Conservation (phyloP, 1,139 yeast species). For the Zhuliangozyma blackwelliae region DNA sequence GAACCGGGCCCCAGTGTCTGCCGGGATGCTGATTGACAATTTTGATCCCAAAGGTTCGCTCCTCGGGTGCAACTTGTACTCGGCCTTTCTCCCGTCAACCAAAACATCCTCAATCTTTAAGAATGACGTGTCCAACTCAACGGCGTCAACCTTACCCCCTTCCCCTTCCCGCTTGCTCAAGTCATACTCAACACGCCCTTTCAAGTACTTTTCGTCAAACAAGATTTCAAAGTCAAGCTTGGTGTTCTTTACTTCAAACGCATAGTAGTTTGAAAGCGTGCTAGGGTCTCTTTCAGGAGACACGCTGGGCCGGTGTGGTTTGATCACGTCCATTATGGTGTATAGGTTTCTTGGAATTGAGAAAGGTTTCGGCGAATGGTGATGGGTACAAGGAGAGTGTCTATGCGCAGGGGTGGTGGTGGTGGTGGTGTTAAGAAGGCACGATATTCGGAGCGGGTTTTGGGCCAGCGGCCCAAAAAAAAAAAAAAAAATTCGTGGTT, state of each 20-base stretch:
- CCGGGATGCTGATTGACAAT: slow-evolving; percentile 6
- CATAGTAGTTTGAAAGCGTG: slow-evolving; percentile 36
- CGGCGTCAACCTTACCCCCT: slow-evolving; percentile 11
- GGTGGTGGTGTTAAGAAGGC: no score
- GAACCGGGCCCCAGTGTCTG: background rate
- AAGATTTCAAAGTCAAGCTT: slow-evolving; percentile 49
- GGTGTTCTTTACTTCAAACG: slow-evolving; percentile 39
- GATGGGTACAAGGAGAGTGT: no score
- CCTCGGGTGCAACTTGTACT: slow-evolving; percentile 43
- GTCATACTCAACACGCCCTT: slow-evolving; percentile 53
- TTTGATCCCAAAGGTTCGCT: slow-evolving; percentile 68
- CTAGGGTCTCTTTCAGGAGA: slow-evolving; percentile 54
- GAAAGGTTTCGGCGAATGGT: no score
- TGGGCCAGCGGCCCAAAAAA: no score
- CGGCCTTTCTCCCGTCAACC: slow-evolving; percentile 35
- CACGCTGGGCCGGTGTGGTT: slow-evolving; percentile 26
- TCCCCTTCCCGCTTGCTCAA: slow-evolving; percentile 17
- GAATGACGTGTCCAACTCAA: slow-evolving; percentile 63
- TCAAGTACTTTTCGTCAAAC: slow-evolving; percentile 49
- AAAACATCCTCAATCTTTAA: slow-evolving; percentile 45
- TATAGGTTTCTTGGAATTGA: no score
- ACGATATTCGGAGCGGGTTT: no score
- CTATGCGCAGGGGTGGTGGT: no score
- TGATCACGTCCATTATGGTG: no score
- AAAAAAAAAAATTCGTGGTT: no score